Evolutionary conservation across 2,329 filamentous ascomycete genomes (phyloP).

Genomic region (Elsinoe ampelina): DNA sequence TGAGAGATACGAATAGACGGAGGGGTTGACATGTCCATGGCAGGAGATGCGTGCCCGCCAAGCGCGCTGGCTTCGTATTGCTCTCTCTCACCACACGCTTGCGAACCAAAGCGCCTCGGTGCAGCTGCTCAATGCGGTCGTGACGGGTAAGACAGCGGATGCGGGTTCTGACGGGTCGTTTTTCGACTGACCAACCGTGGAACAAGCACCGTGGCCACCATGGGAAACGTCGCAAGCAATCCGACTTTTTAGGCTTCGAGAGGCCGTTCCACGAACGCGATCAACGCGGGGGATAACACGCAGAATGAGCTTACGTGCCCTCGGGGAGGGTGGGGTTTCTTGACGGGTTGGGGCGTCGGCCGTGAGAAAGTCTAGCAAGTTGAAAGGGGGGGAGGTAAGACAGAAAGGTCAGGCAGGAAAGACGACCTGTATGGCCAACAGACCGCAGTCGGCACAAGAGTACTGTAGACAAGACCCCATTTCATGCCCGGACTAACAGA

Average conservation of each 20-base stretch:
- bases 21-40: slow-evolving; percentile 21
- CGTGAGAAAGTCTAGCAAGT: background rate
- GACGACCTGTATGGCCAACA: background rate
- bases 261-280: slow-evolving; percentile 8
- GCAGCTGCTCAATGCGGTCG: slow-evolving; percentile 11
- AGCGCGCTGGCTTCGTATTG: slow-evolving; percentile 5
- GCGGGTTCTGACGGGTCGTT: slow-evolving; percentile 8
- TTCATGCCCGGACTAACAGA: slow-evolving; percentile 6
- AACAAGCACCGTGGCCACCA: slow-evolving; percentile 2
- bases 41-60: slow-evolving; percentile 10
- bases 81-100: slow-evolving; percentile 9
- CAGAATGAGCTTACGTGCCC: background rate
- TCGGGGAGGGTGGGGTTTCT: background rate
- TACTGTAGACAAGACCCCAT: background rate
- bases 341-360: background rate
- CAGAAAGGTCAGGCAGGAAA: background rate
- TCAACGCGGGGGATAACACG: slow-evolving; percentile 8
- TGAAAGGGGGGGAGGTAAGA: slow-evolving; percentile 3
- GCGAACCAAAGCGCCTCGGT: slow-evolving; percentile 10
- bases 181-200: slow-evolving; percentile 7
- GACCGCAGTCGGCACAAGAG: background rate
- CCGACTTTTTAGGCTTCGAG: background rate
- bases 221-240: slow-evolving; percentile 6
- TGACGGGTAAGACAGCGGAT: slow-evolving; percentile 15
- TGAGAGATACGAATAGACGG: slow-evolving; percentile 29